Conservation (phyloP, 176 grass and related monocot genomes). For the Cymbopogon citratus region DNA sequence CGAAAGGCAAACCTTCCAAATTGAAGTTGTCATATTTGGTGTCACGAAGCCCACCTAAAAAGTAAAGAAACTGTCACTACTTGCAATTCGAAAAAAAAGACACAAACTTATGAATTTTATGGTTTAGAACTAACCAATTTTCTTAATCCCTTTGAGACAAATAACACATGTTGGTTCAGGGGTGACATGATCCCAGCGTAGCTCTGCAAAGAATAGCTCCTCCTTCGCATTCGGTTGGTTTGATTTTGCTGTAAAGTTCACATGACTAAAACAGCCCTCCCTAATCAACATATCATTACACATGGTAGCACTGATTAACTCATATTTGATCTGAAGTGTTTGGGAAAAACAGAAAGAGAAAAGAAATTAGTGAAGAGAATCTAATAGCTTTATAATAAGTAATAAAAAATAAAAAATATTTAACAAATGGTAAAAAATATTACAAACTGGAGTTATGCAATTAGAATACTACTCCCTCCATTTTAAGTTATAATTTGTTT, state of each 20-base stretch:
- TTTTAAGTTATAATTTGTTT: no score
- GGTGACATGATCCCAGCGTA: not conserved
- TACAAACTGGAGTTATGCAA: no score
- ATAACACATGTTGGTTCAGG: not conserved
- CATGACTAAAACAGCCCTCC: not conserved
- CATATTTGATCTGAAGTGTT: not conserved
- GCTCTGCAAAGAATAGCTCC: slow-evolving; percentile 7
- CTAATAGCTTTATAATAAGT: not conserved
- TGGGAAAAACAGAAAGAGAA: not conserved
- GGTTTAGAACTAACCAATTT: not conserved
- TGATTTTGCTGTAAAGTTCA: not conserved
- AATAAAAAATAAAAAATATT: not conserved
- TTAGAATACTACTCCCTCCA: no score
- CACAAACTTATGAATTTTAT: not conserved
- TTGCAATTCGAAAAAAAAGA: not conserved
- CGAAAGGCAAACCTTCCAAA: not conserved
- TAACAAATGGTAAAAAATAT: not conserved
- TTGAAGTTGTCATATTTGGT: not conserved
- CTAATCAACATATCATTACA: not conserved
- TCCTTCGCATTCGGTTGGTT: not conserved
- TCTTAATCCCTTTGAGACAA: not conserved
- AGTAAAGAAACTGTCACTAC: not conserved
- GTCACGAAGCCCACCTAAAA: not conserved
- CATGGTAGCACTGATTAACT: not conserved
- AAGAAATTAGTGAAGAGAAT: not conserved